Conservation (phyloP, 805 yeast genomes). For the Saccharomycopsis schoenii region DNA sequence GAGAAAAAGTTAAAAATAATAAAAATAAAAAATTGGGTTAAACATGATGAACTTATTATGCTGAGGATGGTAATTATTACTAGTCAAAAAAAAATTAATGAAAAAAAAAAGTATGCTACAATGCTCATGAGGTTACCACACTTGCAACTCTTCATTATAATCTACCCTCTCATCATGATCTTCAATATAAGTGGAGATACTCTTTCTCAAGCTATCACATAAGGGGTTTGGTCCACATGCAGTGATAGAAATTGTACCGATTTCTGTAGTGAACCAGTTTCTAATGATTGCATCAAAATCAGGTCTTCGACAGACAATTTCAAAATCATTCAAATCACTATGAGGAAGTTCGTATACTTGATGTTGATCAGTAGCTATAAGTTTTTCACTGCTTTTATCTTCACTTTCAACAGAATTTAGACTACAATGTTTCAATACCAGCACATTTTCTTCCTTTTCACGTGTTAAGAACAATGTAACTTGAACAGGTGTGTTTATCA, state of each 20-base stretch:
- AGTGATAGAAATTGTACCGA: slow-evolving; percentile 43
- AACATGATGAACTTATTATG: too few species aligned
- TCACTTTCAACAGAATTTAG: not conserved
- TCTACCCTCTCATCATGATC: slow-evolving; percentile 43
- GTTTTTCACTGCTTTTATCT: not conserved
- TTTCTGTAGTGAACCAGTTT: slow-evolving; percentile 27
- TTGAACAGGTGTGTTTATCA: slow-evolving; percentile 25
- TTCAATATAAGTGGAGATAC: slow-evolving; percentile 35
- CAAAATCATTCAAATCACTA: slow-evolving; percentile 19
- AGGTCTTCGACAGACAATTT: slow-evolving; percentile 39
- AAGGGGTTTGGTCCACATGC: slow-evolving; percentile 55
- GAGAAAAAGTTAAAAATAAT: too few species aligned
- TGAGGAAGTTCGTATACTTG: not conserved
- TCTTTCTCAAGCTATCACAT: slow-evolving; percentile 45
- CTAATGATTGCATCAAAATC: slow-evolving; percentile 30
- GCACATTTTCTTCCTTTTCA: slow-evolving; percentile 8
- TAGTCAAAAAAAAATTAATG: too few species aligned
- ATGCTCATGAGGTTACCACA: slow-evolving; percentile 38
- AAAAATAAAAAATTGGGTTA: too few species aligned
- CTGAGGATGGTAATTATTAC: too few species aligned
- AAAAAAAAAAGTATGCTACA: too few species aligned
- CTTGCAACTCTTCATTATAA: slow-evolving; percentile 64
- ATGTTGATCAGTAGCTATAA: not conserved
- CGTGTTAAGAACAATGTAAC: slow-evolving; percentile 31
- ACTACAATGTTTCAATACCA: not conserved